A percentile compares a stretch with the other conserved stretches of the same genome.
Evolutionary conservation across 306 rosid genomes (phyloP).

Genomic region (Gastrolobium villosum): DNA sequence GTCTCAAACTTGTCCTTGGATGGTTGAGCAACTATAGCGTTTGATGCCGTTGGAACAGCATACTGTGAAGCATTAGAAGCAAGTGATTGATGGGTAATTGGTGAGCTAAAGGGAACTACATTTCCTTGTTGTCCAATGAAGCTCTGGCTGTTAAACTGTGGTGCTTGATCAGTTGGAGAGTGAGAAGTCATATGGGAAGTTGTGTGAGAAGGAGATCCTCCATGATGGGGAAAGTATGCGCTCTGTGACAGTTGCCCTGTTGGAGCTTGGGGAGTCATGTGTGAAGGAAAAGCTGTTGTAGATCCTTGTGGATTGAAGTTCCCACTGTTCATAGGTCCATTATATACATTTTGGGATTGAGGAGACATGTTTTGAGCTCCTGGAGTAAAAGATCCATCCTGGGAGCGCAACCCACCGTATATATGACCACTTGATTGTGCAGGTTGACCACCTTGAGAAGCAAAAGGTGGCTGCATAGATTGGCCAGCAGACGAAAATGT

Average conservation of each 20-base stretch:
- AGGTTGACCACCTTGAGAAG: conserved; percentile 64
- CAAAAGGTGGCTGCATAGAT: conserved; percentile 54
- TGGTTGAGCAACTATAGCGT: conserved; percentile 64
- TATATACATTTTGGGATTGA: conserved; percentile 68
- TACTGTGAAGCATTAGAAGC: conserved; percentile 62
- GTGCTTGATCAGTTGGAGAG: conserved; percentile 53
- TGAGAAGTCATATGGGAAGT: conserved; percentile 52
- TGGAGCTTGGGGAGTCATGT: conserved; percentile 63
- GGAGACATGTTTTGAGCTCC: conserved; percentile 54
- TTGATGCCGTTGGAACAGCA: conserved; percentile 59
- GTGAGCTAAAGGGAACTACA: conserved; percentile 47
- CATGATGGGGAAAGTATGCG: conserved; percentile 66
- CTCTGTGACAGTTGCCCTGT: conserved; percentile 61
- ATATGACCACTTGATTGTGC: conserved; percentile 62
- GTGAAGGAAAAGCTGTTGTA: conserved; percentile 57
- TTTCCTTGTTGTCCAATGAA: conserved; percentile 62
- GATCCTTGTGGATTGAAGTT: conserved; percentile 63
- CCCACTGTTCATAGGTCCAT: conserved; percentile 67
- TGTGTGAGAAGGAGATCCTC: conserved; percentile 54
- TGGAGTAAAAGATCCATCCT: conserved; percentile 52
- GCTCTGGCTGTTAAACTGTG: conserved; percentile 63
- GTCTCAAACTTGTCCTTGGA: conserved; percentile 89
- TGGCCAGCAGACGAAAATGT: conserved; percentile 50
- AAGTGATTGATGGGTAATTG: conserved; percentile 45
- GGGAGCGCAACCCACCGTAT: conserved; percentile 63